Evolutionary conservation across 2,329 filamentous ascomycete genomes (phyloP), one percentile per base, ranked within the genome.

Genomic region (Fusarium tuaranense): DNA sequence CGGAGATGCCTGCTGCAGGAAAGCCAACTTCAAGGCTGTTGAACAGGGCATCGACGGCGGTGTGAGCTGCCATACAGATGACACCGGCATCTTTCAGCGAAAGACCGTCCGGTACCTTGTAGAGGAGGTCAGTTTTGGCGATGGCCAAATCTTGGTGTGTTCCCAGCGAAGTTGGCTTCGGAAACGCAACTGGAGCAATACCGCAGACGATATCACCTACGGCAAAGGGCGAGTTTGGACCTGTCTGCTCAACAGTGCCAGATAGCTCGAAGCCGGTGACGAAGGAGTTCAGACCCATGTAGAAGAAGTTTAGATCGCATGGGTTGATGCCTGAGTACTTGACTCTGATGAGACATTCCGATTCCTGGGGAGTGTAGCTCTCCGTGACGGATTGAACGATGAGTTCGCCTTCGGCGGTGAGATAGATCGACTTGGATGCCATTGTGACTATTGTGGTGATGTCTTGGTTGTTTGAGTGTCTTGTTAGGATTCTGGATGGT

Each of bases 21-120:
- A 72, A 72, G 0, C 70, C 70, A 3, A 61, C 61, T 0, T 70
- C 30, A 0, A 72, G 27, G 0, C 41, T 18, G 3, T 72, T 72
- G n/a, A 72, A 34, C 0, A 72, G 34, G 5, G 65, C 70, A n/a
- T 72, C 70, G 2, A 58, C 10, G 0, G 70, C 18, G 0, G 70
- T 73, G 0, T 46, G 44, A 22, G 14, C 44, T 48, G 22, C 44
- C 44, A 48, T 18, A 5, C 22, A 48, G 13, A 48, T 48, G 44
- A 48, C 44, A 5, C 44, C 44, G 9, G 44, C 22, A 18, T 48
- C 44, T 8, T 48, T 48, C 14, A 48, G 22, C 8, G 44, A 48
- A 2, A 48, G 5, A 5, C 44, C 44, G 5, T 48, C 44, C 0
- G 44, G 44, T 10, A 48, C 22, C 13, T 25, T 48, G 2, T 48